A percentile compares a stretch with the other conserved stretches of the same genome.
phyloP scores from a whole-genome alignment of 1,139 yeast species.

The Candida labiduridarum region DNA sequence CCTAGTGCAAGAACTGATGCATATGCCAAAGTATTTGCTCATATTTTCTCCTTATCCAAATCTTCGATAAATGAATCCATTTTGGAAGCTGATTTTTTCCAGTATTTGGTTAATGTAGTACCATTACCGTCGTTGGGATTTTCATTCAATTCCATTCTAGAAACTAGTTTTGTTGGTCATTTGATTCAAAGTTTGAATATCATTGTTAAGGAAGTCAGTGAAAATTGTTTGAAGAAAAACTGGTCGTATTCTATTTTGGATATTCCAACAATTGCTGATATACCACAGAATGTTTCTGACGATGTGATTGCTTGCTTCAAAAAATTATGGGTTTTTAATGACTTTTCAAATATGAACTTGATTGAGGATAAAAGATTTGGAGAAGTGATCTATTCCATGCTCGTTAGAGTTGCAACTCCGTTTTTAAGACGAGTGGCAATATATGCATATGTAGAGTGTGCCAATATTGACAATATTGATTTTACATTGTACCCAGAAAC shows the following conservation, averaged over 20 bases:
- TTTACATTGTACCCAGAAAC: slow-evolving; percentile 20
- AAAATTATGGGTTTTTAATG: slow-evolving; percentile 13
- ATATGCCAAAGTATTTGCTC: slow-evolving; percentile 38
- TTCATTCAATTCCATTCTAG: slow-evolving; percentile 43
- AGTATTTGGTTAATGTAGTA: slow-evolving; percentile 47
- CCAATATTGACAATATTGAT: slow-evolving; percentile 49
- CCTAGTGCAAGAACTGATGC: slow-evolving; percentile 31
- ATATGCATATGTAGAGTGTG: slow-evolving; percentile 58
- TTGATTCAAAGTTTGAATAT: slow-evolving; percentile 35
- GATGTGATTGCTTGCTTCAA: slow-evolving; percentile 21
- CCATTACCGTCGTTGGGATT: slow-evolving; percentile 45
- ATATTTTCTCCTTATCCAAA: slow-evolving; percentile 34
- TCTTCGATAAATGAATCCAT: slow-evolving; percentile 28
- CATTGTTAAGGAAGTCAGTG: slow-evolving; percentile 25
- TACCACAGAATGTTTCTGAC: slow-evolving; percentile 21
- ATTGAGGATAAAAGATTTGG: slow-evolving; percentile 29
- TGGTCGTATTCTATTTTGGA: slow-evolving; percentile 32
- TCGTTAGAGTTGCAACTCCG: slow-evolving; percentile 61
- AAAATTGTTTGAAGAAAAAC: slow-evolving; percentile 25
- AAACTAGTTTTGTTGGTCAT: slow-evolving; percentile 43
- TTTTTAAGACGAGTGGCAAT: slow-evolving; percentile 71
- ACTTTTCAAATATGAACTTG: slow-evolving; percentile 11
- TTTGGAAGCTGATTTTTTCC: slow-evolving; percentile 56
- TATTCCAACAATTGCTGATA: slow-evolving; percentile 32
- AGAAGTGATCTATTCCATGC: slow-evolving; percentile 52